These are phyloP conservation scores for Neoboletus brunneissimus DNA, from an alignment of 768 basidiomycete genomes.

Conservation along the genomic window DNA sequence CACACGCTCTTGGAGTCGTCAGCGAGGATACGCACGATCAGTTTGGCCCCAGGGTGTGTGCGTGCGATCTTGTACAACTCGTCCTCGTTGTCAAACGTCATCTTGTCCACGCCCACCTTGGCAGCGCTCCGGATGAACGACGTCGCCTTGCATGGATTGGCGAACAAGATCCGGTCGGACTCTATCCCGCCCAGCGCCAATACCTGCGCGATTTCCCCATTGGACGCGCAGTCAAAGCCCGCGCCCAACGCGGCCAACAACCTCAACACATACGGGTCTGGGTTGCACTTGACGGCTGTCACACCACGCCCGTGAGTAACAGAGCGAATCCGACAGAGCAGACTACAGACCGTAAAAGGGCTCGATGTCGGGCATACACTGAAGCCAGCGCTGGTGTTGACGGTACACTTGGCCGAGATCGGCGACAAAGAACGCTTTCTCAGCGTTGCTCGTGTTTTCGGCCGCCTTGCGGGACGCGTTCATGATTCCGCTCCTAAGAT, in stretches of 20 bases:
- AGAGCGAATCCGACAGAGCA: slow-evolving; percentile 17
- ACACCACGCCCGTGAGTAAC: slow-evolving; percentile 24
- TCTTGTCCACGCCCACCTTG: slow-evolving; percentile 75
- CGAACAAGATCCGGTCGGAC: slow-evolving; percentile 88
- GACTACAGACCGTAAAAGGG: slow-evolving; percentile 82
- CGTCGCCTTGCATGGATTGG: slow-evolving; percentile 97
- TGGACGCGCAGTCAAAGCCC: slow-evolving; percentile 97
- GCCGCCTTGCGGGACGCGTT: slow-evolving; percentile 51
- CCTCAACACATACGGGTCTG: slow-evolving; percentile 90
- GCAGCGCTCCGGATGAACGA: slow-evolving; percentile 90
- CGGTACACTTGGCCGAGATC: slow-evolving; percentile 86
- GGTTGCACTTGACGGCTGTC: slow-evolving; percentile 95
- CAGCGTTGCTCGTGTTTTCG: slow-evolving; percentile 65
- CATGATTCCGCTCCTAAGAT: slow-evolving; percentile 77
- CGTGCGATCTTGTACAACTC: slow-evolving; percentile 92
- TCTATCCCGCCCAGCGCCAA: slow-evolving; percentile 70
- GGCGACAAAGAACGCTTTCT: slow-evolving; percentile 94
- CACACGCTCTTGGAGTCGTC: slow-evolving; percentile 96
- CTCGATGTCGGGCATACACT: slow-evolving; percentile 77
- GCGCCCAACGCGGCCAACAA: slow-evolving; percentile 86
- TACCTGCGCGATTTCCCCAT: slow-evolving; percentile 85
- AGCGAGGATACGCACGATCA: slow-evolving; percentile 93
- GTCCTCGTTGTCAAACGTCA: slow-evolving; percentile 99
- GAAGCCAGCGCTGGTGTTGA: slow-evolving; percentile 82
- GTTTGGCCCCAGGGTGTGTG: slow-evolving; percentile 74